Base-by-base conservation (phyloP, 2,329 filamentous ascomycete genomes). In the Trichoderma atroviride region DNA sequence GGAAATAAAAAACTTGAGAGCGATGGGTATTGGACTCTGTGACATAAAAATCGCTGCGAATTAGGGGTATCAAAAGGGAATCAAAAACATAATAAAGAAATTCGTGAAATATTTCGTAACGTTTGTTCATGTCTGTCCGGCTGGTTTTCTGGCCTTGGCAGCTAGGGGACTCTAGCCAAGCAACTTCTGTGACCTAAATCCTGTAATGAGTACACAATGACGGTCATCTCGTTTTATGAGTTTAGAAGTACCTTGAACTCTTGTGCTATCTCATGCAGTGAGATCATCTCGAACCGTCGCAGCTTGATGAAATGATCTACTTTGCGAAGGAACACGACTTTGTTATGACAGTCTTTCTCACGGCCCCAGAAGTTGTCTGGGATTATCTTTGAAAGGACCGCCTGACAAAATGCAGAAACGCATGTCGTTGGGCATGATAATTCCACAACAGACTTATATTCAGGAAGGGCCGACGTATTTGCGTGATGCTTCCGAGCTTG, bases 41-140 rank as follows among this genome's bases (percentile, higher is more conserved):
- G 47, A 97, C 92, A 76, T 98, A 95, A 75, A 99, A 99, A 75
- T 96, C 94, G 71, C 88, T 89, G 40, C 92, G 89, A 59, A 98
- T 87, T 9, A 99, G 84, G 11, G 96, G 95, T 74, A 98, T 92
- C 68, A 99, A 77, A 27, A 97, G 84, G 0, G 94, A 97, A 79
- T 99, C 96, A 75, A 99, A 96, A 4, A 97, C 73, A 77, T 94
- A 99, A 81, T 97, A 98, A 7, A 98, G 75, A 69, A 98, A 89
- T 78, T 99, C 96, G 65, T 89, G 81, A 60, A 97, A 87, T 0
- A 98, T 84, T 75, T 97, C 92, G 31, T 82, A 83, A 13, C 94
- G 89, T 79, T 97, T 98, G 7, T 82, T 81, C 35, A 87, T 83
- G 76, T 98, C 95, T 0, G 91, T 89, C 70, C 85, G 83, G 70